Percentiles rank a stretch among this genome's conserved stretches.
phyloP scores from a whole-genome alignment of 768 basidiomycete species.

The Lactarius vividus region DNA sequence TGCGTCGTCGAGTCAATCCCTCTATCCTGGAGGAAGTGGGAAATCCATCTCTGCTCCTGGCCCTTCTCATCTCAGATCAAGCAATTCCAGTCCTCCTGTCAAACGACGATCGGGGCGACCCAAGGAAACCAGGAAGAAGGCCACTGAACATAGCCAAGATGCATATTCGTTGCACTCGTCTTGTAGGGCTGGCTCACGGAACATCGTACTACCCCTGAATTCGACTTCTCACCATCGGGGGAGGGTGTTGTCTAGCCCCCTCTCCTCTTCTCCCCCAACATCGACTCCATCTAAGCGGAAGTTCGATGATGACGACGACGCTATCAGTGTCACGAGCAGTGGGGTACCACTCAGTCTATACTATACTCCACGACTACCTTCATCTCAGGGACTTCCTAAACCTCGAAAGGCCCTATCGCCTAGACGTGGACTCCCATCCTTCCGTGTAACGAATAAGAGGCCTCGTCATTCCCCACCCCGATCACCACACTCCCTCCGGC shows the following conservation, averaged over 20 bases:
- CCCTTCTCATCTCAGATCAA: not conserved
- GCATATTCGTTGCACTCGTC: not conserved
- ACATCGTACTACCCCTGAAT: not conserved
- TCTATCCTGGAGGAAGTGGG: not conserved
- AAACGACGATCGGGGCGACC: not conserved
- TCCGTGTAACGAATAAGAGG: conserved; percentile 4
- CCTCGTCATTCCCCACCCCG: not conserved
- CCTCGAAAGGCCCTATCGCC: not conserved
- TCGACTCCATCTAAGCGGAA: conserved; percentile 21
- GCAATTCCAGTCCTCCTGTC: not conserved
- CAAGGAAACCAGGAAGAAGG: conserved; percentile 3
- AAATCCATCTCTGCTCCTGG: not conserved
- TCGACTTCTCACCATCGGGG: conserved; percentile 1
- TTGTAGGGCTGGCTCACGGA: not conserved
- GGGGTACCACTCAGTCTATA: conserved; percentile 26
- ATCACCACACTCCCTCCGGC: not conserved
- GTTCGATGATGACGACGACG: conserved; percentile 9
- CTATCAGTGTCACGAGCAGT: conserved; percentile 13
- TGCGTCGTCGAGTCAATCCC: not conserved
- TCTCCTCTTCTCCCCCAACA: not conserved
- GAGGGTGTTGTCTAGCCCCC: not conserved
- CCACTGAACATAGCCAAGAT: not conserved
- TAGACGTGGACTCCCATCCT: not conserved
- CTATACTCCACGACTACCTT: conserved; percentile 4
- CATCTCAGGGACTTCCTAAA: conserved; percentile 4